Percentiles rank a stretch among this genome's conserved stretches.
These are phyloP conservation scores for Fusarium sp. DNA, from an alignment of 2,329 filamentous ascomycete genomes.

Conservation along the genomic window DNA sequence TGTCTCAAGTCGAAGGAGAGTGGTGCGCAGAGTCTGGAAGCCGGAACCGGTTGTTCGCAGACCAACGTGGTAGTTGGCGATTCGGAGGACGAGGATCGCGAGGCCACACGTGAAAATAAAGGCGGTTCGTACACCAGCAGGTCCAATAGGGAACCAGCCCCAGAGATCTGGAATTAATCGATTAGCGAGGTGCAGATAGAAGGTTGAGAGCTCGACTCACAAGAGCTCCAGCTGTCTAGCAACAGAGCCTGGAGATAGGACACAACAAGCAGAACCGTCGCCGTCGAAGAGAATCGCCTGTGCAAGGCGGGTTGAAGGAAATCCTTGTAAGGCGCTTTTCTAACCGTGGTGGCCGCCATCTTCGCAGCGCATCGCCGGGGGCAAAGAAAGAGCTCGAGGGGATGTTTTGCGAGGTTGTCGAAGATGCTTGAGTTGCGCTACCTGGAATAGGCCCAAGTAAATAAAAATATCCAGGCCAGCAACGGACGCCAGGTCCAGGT, in stretches of 20 bases:
- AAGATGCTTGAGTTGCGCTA: slow-evolving; percentile 16
- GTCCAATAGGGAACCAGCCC: slow-evolving; percentile 84
- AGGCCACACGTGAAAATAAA: slow-evolving; percentile 80
- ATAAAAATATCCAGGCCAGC: slow-evolving; percentile 49
- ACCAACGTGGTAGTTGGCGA: slow-evolving; percentile 81
- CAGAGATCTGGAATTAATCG: slow-evolving; percentile 68
- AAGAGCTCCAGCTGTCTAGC: slow-evolving; percentile 72
- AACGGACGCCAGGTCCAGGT: slow-evolving; percentile 40
- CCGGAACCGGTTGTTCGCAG: slow-evolving; percentile 73
- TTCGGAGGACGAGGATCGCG: slow-evolving; percentile 81
- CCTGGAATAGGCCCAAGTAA: slow-evolving; percentile 40
- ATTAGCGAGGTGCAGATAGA: slow-evolving; percentile 8
- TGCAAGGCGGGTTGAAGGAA: slow-evolving; percentile 90
- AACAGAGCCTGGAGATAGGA: slow-evolving; percentile 77
- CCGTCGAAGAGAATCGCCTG: slow-evolving; percentile 81
- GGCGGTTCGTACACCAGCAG: slow-evolving; percentile 74
- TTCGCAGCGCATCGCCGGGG: slow-evolving; percentile 56
- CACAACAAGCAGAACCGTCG: slow-evolving; percentile 70
- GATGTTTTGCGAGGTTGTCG: slow-evolving; percentile 34
- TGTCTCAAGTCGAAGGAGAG: slow-evolving; percentile 66
- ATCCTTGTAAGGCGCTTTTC: slow-evolving; percentile 77
- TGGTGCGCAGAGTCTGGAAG: slow-evolving; percentile 67
- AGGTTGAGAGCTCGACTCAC: slow-evolving; percentile 57
- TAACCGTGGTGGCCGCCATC: slow-evolving; percentile 63
- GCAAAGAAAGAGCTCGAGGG: slow-evolving; percentile 20